Conservation (phyloP, 2,329 filamentous ascomycete genomes). For the Trichoderma sp. region DNA sequence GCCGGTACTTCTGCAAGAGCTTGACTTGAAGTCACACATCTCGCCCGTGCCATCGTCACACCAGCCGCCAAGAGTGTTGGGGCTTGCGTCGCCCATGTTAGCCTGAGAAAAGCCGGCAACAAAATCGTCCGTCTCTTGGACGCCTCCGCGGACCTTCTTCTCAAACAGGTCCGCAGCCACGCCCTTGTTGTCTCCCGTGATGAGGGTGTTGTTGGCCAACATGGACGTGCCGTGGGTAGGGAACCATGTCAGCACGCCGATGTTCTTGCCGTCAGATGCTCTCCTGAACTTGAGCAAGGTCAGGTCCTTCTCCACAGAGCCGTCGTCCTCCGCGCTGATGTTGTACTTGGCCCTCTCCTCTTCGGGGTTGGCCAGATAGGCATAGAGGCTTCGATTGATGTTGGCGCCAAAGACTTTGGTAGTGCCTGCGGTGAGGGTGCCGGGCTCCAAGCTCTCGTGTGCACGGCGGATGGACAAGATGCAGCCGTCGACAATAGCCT, state of each 20-base stretch:
- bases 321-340: slow-evolving; percentile 33
- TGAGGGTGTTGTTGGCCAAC: slow-evolving; percentile 83
- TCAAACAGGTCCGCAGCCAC: slow-evolving; percentile 83
- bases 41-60: slow-evolving; percentile 77
- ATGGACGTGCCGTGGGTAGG: slow-evolving; percentile 88
- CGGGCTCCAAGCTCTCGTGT: slow-evolving; percentile 56
- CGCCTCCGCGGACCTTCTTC: slow-evolving; percentile 55
- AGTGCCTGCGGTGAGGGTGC: slow-evolving; percentile 63
- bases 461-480: slow-evolving; percentile 75
- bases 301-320: slow-evolving; percentile 68
- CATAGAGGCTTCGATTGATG: slow-evolving; percentile 78
- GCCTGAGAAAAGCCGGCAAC: slow-evolving; percentile 89
- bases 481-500: slow-evolving; percentile 81
- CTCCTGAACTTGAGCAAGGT: slow-evolving; percentile 73
- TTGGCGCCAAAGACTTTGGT: slow-evolving; percentile 66
- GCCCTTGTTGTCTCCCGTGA: slow-evolving; percentile 90
- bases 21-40: slow-evolving; percentile 69
- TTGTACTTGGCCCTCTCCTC: slow-evolving; percentile 67
- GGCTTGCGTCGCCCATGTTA: slow-evolving; percentile 85
- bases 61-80: slow-evolving; percentile 78
- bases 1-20: slow-evolving; percentile 65
- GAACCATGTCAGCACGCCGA: slow-evolving; percentile 86
- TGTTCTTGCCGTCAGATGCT: slow-evolving; percentile 66
- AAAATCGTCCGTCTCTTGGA: slow-evolving; percentile 62
- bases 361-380: slow-evolving; percentile 78